Conservation (phyloP, 2,329 filamentous ascomycete species). For the Aureobasidium sp. region DNA sequence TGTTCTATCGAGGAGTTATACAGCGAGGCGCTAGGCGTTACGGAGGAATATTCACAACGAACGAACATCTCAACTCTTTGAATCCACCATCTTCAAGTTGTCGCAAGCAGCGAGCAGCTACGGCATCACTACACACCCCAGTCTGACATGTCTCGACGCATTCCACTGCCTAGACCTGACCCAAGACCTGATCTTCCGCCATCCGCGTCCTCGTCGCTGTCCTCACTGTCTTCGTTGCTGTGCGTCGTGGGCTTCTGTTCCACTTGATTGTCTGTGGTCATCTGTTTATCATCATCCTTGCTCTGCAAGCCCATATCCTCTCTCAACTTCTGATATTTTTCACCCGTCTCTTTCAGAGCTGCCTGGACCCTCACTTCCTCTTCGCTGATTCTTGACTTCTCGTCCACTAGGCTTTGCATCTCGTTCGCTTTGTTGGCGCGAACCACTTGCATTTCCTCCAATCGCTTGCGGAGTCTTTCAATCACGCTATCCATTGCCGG, state of each 20-base stretch:
- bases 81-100: not conserved
- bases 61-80: not conserved
- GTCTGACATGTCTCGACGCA: conserved; percentile 8
- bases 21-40: conserved; percentile 11
- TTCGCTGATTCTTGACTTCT: conserved; percentile 58
- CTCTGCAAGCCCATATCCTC: conserved; percentile 4
- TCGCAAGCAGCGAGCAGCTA: not conserved
- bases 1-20: not conserved
- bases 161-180: conserved; percentile 3
- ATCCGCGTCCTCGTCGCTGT: not conserved
- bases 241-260: not conserved
- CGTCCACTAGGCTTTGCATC: conserved; percentile 58
- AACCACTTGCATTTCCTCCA: conserved; percentile 52
- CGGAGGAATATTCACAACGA: not conserved
- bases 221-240: not conserved
- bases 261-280: not conserved
- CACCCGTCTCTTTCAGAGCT: conserved; percentile 70
- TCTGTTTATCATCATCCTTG: not conserved
- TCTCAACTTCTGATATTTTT: conserved; percentile 55
- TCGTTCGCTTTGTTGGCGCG: conserved; percentile 51
- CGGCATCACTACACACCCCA: not conserved
- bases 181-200: conserved; percentile 1
- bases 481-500: conserved; percentile 64
- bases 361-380: conserved; percentile 74
- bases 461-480: conserved; percentile 50